Base-by-base conservation (phyloP, 805 yeast species). In the Tetrapisispora namnaoensis region DNA sequence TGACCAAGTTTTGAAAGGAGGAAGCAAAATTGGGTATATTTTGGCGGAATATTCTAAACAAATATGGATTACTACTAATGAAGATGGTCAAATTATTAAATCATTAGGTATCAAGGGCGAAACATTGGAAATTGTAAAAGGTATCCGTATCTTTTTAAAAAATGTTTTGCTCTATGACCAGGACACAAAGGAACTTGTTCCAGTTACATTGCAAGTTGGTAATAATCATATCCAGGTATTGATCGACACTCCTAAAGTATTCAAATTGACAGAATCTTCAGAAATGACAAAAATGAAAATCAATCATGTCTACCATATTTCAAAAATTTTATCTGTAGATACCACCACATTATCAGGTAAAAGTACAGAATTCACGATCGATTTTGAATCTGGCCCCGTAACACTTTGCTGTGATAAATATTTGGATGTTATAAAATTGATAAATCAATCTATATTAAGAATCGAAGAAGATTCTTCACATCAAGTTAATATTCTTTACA, bases 191-290 rank as follows among this genome's bases (percentile, higher is more conserved):
- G 65, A 75, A 35, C 79, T 76, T 55, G 67, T 73, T 22, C 82
- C 86, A 0, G 82, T 82, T 1, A 72, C 76, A 0, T 51, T 86
- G 48, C 79, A 77, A 53, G 72, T 86, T 46, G 95, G 95, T 4
- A 74, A 81, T 48, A 77, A 77, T 53, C 80, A 71, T 65, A 53
- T 86, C 28, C 89, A 83, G 58, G 61, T 84, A 7, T 55, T 69
- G 9, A 67, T 71, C 35, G 71, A 67, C 7, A 69, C 69, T 27
- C 75, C 78, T 1, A 64, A 62, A 45, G 55, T 68, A 16, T 42
- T 70, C 17, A 71, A 70, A 47, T 37, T 70, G 17, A 57, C 59
- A 8, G 61, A 44, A 9, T 14, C 36, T 4, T 49, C 62, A 34
- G 65, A 55, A 4, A 53, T 69, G 55, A 61, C 62, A 36, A 58